Percentiles rank a stretch among this genome's conserved stretches.
Conservation (phyloP, 2,329 filamentous ascomycete genomes). For the Aspergillus proliferans region DNA sequence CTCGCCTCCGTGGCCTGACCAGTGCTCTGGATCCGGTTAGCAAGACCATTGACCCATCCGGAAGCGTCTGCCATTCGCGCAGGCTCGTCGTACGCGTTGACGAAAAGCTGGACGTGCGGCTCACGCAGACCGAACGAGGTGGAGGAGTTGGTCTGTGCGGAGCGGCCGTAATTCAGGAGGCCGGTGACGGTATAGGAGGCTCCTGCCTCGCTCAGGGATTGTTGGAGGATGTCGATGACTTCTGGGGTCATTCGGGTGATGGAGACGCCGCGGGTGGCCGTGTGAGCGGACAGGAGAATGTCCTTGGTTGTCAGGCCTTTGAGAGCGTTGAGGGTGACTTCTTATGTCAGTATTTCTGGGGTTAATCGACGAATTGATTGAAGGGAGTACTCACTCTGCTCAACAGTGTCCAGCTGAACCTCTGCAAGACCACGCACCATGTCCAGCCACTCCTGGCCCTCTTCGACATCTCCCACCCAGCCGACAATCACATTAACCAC, state of each 20-base stretch:
- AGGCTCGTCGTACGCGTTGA: constrained; percentile 1
- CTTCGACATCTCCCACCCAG: neutral
- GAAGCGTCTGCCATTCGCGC: neutral
- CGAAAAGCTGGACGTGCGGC: neutral
- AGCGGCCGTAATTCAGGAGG: neutral
- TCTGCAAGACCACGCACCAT: neutral
- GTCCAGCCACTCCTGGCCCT: neutral
- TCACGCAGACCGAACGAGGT: neutral
- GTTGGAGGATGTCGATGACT: neutral
- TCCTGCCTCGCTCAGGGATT: neutral
- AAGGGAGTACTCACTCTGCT: neutral
- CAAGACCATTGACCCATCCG: neutral
- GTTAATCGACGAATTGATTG: neutral
- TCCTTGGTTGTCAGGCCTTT: neutral
- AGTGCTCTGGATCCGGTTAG: neutral
- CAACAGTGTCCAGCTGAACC: neutral
- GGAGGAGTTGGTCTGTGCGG: neutral
- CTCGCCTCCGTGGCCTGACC: neutral
- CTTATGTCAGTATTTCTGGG: neutral
- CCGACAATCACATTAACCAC: neutral
- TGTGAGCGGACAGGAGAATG: neutral
- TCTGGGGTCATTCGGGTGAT: neutral
- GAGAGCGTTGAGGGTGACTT: neutral
- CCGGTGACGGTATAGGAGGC: neutral
- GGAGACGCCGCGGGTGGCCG: neutral